These are phyloP conservation scores for Diophrys appendiculata DNA, from an alignment of 73 alveolate genomes.

Conservation along the genomic window DNA sequence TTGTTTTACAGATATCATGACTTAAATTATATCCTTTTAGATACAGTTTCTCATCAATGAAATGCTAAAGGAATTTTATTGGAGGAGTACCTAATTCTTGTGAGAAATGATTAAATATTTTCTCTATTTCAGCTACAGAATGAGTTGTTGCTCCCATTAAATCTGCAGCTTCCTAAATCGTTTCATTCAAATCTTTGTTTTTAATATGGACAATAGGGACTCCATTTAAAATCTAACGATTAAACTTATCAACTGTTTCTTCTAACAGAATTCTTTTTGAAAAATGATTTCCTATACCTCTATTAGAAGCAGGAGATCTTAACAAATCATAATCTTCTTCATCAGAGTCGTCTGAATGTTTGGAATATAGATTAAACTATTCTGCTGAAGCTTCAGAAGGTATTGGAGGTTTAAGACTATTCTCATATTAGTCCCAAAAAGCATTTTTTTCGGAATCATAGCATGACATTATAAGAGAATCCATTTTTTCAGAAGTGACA, in stretches of 20 bases:
- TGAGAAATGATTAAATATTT: conserved; percentile 30
- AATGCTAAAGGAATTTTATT: conserved; percentile 39
- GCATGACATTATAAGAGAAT: conserved; percentile 27
- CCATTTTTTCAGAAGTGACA: conserved; percentile 19
- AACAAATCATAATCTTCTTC: too few species aligned
- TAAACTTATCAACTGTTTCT: conserved; percentile 11
- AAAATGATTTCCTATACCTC: background rate
- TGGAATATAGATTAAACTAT: conserved; percentile 12
- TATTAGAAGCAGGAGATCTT: conserved; percentile 7
- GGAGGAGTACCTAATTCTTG: conserved; percentile 44
- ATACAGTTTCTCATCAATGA: conserved; percentile 12
- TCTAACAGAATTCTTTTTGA: conserved; percentile 14
- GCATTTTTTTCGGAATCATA: conserved; percentile 34
- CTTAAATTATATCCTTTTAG: conserved; percentile 24
- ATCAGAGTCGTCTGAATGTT: too few species aligned
- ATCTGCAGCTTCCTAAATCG: conserved; percentile 4
- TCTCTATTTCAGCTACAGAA: conserved; percentile 5
- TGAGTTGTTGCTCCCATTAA: conserved; percentile 8
- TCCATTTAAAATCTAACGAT: conserved; percentile 24
- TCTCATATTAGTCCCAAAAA: conserved; percentile 21
- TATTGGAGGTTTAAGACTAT: conserved; percentile 11
- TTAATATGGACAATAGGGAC: conserved; percentile 23
- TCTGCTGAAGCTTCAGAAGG: conserved; percentile 30
- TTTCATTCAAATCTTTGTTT: conserved; percentile 3
- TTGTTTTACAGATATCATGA: conserved; percentile 28